These are phyloP conservation scores for Apophysomyces variabilis DNA, from an alignment of 371 early-diverging fungal species.

Conservation along the genomic window DNA sequence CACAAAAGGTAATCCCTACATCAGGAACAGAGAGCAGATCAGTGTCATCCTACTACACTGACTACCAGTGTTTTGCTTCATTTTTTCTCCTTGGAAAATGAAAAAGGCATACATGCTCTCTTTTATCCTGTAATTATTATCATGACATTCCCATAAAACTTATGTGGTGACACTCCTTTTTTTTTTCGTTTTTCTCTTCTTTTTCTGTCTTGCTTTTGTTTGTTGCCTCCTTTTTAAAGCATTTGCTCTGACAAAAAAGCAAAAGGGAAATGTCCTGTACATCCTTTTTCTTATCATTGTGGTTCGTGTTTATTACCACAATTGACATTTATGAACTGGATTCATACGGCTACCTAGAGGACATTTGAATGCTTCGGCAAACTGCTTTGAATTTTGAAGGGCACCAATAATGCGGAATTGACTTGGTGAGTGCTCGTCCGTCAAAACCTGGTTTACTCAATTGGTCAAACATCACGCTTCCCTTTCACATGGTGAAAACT, in stretches of 20 bases:
- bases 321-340: slow-evolving; percentile 52
- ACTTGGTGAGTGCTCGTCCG: slow-evolving; percentile 61
- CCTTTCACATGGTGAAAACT: slow-evolving; percentile 7
- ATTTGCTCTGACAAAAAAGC: neutral
- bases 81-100: neutral
- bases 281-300: slow-evolving; percentile 1
- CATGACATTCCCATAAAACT: neutral
- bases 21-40: slow-evolving; percentile 5
- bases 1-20: neutral
- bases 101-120: neutral
- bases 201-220: neutral
- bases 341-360: slow-evolving; percentile 58
- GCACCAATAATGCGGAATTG: slow-evolving; percentile 66
- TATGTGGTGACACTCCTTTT: slow-evolving; percentile 4
- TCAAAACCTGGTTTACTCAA: slow-evolving; percentile 29
- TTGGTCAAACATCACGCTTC: neutral
- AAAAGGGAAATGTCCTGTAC: slow-evolving; percentile 7
- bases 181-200: neutral
- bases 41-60: slow-evolving; percentile 8
- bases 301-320: slow-evolving; percentile 40
- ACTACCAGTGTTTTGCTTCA: neutral
- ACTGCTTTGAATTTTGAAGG: slow-evolving; percentile 62
- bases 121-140: neutral
- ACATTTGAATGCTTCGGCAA: slow-evolving; percentile 69
- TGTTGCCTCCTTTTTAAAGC: neutral